phyloP scores from a whole-genome alignment of 1,139 yeast species.

The Candida albicans region DNA sequence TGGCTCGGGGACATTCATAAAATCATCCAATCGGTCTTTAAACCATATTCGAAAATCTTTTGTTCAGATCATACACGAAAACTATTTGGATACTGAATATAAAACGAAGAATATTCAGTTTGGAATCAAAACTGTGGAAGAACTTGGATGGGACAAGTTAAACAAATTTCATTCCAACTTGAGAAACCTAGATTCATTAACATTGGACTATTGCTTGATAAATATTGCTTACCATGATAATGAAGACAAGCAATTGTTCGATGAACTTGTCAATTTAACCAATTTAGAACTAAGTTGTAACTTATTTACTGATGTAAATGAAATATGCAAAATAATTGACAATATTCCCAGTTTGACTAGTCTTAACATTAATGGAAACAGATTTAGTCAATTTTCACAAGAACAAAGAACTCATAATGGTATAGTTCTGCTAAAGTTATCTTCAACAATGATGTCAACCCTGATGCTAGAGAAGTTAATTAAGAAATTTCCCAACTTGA shows the following conservation, averaged over 20 bases:
- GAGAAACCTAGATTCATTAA: constrained; percentile 42
- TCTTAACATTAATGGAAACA: constrained; percentile 64
- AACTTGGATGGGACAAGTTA: constrained; percentile 64
- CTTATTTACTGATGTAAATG: constrained; percentile 44
- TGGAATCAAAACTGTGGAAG: constrained; percentile 59
- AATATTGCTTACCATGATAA: constrained; percentile 9
- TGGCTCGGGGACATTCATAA: constrained; percentile 68
- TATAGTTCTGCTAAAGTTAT: constrained; percentile 22
- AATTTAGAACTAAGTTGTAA: constrained; percentile 65
- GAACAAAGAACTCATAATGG: constrained; percentile 20
- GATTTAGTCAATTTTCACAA: constrained; percentile 39
- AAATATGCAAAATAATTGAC: constrained; percentile 37
- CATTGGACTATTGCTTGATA: constrained; percentile 46
- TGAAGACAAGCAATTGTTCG: constrained; percentile 10
- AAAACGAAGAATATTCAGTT: constrained; percentile 30
- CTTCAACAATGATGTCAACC: constrained; percentile 36
- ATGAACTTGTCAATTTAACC: constrained; percentile 25
- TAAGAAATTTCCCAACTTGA: constrained; percentile 42
- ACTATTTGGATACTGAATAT: constrained; percentile 35
- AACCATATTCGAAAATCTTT: constrained; percentile 30
- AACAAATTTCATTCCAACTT: constrained; percentile 49
- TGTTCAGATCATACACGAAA: constrained; percentile 47
- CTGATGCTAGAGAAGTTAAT: constrained; percentile 20
- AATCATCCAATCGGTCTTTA: constrained; percentile 36
- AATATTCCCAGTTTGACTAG: constrained; percentile 37